Conservation (phyloP, 2,329 filamentous ascomycete genomes). For the Grosmannia clavigera region DNA sequence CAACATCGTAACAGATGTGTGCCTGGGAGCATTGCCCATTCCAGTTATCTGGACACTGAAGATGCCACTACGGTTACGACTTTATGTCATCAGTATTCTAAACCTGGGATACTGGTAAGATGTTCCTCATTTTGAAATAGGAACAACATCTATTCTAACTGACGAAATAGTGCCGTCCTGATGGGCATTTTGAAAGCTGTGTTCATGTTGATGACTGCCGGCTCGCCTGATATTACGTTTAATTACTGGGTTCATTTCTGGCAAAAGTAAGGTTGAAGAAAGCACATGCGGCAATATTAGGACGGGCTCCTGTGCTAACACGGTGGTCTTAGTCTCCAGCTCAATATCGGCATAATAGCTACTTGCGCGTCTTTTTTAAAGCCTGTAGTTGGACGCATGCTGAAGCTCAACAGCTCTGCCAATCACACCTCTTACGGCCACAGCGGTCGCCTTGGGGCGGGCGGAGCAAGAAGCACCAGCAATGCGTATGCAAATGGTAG, state of each 20-base stretch:
- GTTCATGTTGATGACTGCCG: conserved; percentile 18
- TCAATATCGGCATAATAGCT: conserved; percentile 15
- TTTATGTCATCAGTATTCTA: conserved; percentile 19
- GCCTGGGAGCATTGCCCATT: conserved; percentile 17
- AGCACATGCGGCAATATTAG: not conserved
- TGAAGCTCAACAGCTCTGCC: conserved; percentile 5
- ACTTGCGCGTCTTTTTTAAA: conserved; percentile 16
- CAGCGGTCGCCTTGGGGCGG: not conserved
- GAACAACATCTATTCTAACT: not conserved
- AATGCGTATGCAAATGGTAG: not conserved
- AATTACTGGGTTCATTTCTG: conserved; percentile 5
- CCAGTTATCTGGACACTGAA: conserved; percentile 20
- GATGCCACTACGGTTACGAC: conserved; percentile 14
- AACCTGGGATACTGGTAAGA: conserved; percentile 20
- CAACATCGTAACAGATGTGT: conserved; percentile 20
- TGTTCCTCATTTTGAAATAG: not conserved
- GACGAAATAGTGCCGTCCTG: conserved; percentile 13
- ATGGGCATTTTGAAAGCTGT: conserved; percentile 19
- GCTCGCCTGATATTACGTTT: conserved; percentile 16
- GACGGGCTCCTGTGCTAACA: not conserved
- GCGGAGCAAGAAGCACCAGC: not conserved
- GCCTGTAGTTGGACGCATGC: conserved; percentile 13
- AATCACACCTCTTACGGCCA: not conserved
- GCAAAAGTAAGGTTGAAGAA: conserved; percentile 1
- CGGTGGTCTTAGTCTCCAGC: conserved; percentile 13